phyloP scores from a whole-genome alignment of 2,329 filamentous ascomycete species.

The Hymenoscyphus repandus region DNA sequence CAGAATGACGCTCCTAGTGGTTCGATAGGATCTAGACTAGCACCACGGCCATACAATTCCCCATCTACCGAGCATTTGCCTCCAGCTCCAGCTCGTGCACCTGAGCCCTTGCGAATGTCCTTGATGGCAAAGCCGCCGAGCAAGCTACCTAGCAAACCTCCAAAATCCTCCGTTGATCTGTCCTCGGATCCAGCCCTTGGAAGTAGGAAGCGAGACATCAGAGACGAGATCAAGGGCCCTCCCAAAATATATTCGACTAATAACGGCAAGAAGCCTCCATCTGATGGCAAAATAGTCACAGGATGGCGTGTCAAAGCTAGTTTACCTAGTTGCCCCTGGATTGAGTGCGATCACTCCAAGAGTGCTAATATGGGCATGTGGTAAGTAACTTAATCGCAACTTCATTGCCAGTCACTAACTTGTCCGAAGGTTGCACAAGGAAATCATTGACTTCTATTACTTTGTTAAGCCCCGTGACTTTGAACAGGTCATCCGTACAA shows the following conservation, averaged over 20 bases:
- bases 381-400: constrained; percentile 36
- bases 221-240: constrained; percentile 52
- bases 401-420: constrained; percentile 16
- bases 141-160: constrained; percentile 8
- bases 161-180: constrained; percentile 16
- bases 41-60: neutral
- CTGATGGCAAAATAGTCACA: constrained; percentile 32
- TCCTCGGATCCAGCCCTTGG: constrained; percentile 45
- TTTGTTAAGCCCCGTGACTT: constrained; percentile 73
- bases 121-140: neutral
- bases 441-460: constrained; percentile 83
- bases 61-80: neutral
- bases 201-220: constrained; percentile 68
- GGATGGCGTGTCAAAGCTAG: constrained; percentile 37
- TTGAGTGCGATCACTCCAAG: constrained; percentile 46
- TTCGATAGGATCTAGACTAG: neutral
- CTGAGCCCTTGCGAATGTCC: neutral
- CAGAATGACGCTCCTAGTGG: constrained; percentile 7
- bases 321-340: constrained; percentile 57
- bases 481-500: constrained; percentile 69
- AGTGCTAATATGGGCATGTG: constrained; percentile 50
- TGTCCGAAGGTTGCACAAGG: constrained; percentile 72
- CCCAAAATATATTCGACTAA: constrained; percentile 21
- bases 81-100: neutral
- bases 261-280: constrained; percentile 16